Base-by-base conservation (phyloP, 306 rosid species). In the Casuarina cunninghamiana region DNA sequence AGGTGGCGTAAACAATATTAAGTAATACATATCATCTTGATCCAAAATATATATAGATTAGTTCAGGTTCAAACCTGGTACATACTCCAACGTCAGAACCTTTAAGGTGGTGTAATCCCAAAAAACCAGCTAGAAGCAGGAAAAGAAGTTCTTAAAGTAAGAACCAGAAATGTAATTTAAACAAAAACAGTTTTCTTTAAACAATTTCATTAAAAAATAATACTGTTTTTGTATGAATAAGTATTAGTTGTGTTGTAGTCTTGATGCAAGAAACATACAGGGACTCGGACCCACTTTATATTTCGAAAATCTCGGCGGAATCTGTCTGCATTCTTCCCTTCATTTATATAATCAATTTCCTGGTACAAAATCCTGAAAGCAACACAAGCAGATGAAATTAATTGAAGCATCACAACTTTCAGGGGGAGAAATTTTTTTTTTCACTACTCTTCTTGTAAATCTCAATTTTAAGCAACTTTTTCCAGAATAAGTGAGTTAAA, bases 31-130 rank as follows among this genome's bases (percentile, higher is more conserved):
- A 51, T 79, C 67, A 62, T 32, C 73, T 58, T 35, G 63, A 75
- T 26, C 69, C 75, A 49, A 35, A 75, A 45, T 60, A 58, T 12
- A 48, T 12, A 48, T 12, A 44, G 48, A 63, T 39, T 70, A 80
- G 89, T 74, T 71, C 68, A 81, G 90, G 79, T 74, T 51, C 82
- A 75, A 87, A 94, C 98, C 98, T 94, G 98, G 98, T 67, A 88
- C 93, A 79, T 94, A 94, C 83, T 94, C 98, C 91, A 94, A 85
- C 53, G 97, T 89, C 91, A 94, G 79, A 77, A 89, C 97, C 84
- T 94, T 94, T 42, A 45, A 17, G 63, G 97, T 96, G 63, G 98
- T 94, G 51, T 94, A 94, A 83, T 94, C 98, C 98, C 98, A 94
- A 83, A 71, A 92, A 71, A 94, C 93, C 75, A 79, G 86, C 98